Conservation (phyloP, 257 asterid species). For the Solanum neorickii region DNA sequence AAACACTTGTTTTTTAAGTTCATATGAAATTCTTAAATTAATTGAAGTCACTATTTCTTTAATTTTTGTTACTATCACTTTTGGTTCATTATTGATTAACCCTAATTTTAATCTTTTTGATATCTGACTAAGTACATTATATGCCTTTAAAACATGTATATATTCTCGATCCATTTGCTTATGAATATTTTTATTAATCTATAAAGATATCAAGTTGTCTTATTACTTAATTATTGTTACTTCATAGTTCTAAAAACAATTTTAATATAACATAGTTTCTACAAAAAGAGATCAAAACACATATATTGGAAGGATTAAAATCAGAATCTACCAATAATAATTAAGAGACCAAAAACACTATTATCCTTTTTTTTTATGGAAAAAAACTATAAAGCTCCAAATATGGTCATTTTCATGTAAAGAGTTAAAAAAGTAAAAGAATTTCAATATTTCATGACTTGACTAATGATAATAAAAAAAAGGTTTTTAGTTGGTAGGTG, state of each 20-base stretch:
- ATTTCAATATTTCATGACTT: background rate
- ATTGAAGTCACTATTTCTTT: background rate
- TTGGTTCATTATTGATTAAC: background rate
- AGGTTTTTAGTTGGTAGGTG: constrained; percentile 9
- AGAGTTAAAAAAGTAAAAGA: background rate
- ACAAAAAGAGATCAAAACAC: background rate
- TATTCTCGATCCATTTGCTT: background rate
- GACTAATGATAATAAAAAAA: background rate
- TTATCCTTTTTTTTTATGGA: background rate
- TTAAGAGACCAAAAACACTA: background rate
- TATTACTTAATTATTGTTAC: background rate
- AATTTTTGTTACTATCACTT: background rate
- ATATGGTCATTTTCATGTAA: constrained; percentile 11
- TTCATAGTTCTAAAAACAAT: background rate
- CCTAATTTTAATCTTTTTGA: background rate
- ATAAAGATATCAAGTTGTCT: background rate
- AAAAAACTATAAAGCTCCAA: background rate
- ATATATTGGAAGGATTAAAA: background rate
- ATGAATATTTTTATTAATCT: background rate
- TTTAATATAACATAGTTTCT: background rate
- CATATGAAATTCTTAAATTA: background rate
- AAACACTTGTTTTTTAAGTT: background rate
- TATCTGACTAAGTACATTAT: background rate
- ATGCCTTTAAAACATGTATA: background rate
- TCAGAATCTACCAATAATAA: background rate